A percentile compares a stretch with the other conserved stretches of the same genome.
Evolutionary conservation across 345 rosid genomes (phyloP).

Genomic region (Aquilaria malaccensis): DNA sequence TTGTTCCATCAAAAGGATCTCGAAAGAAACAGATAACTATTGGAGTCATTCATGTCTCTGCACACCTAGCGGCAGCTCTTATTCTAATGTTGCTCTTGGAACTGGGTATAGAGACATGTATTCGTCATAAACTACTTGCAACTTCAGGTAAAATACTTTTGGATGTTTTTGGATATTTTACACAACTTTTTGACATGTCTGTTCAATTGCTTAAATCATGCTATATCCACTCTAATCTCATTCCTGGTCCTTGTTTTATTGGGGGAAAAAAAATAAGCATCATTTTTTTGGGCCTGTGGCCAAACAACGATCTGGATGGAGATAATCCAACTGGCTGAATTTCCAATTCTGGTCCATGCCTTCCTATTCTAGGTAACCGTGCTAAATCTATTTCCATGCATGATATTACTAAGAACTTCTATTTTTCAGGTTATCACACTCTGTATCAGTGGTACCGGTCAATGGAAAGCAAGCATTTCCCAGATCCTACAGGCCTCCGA

Average conservation of each 20-base stretch:
- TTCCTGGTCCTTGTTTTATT: neutral
- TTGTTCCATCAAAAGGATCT: constrained; percentile 85
- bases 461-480: constrained; percentile 93
- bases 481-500: constrained; percentile 98
- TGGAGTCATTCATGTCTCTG: constrained; percentile 82
- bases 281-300: neutral
- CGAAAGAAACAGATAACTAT: constrained; percentile 67
- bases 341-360: too few relatives aligned
- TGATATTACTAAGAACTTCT: neutral
- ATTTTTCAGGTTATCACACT: constrained; percentile 74
- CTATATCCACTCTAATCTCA: too few relatives aligned
- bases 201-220: too few relatives aligned
- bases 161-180: neutral
- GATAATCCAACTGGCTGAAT: neutral
- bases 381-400: too few relatives aligned
- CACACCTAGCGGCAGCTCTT: constrained; percentile 86
- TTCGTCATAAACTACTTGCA: constrained; percentile 85
- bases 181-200: too few relatives aligned
- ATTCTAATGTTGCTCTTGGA: constrained; percentile 93
- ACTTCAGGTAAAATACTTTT: constrained; percentile 62
- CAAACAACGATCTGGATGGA: neutral
- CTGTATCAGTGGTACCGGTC: constrained; percentile 92
- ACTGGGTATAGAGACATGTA: constrained; percentile 86
- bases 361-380: too few relatives aligned
- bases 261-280: neutral